A percentile compares a stretch with the other conserved stretches of the same genome.
These are phyloP conservation scores for Physcia stellaris DNA, from an alignment of 495 filamentous ascomycete genomes.

Conservation along the genomic window DNA sequence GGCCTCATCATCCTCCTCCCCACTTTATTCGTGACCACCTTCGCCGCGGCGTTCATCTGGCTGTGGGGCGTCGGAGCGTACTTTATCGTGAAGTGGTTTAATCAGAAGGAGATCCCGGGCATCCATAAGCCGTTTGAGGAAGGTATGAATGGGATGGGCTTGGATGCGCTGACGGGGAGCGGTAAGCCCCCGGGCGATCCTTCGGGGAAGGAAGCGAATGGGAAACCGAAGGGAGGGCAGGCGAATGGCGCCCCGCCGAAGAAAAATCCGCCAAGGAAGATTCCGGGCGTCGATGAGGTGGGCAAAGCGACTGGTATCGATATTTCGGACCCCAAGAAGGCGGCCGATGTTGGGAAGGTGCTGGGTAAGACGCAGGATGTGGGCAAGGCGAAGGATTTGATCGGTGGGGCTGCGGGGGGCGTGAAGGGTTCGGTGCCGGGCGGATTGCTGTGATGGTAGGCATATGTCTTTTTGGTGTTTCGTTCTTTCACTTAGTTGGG, in stretches of 20 bases:
- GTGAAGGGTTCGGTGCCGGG: too few relatives aligned
- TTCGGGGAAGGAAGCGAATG: constrained; percentile 2
- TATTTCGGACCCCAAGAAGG: constrained; percentile 45
- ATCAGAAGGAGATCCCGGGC: constrained; percentile 17
- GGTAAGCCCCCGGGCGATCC: not conserved
- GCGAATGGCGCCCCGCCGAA: constrained; percentile 1
- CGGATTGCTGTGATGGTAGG: too few relatives aligned
- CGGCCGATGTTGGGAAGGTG: constrained; percentile 22
- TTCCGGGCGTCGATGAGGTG: constrained; percentile 8
- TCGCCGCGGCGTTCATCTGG: constrained; percentile 45
- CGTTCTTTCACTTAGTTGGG: too few relatives aligned
- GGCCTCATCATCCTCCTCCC: constrained; percentile 51
- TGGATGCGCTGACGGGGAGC: constrained; percentile 1
- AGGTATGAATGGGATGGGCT: constrained; percentile 6
- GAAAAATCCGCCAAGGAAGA: not conserved
- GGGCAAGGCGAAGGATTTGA: too few relatives aligned
- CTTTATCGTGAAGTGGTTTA: constrained; percentile 37
- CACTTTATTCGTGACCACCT: constrained; percentile 43
- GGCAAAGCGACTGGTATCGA: constrained; percentile 64
- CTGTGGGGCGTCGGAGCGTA: constrained; percentile 45
- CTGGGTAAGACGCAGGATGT: constrained; percentile 7
- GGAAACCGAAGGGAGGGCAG: not conserved
- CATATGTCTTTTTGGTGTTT: too few relatives aligned
- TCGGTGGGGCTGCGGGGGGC: not conserved
- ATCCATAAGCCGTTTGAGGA: constrained; percentile 12